Evolutionary conservation across 345 rosid genomes (phyloP).

Genomic region (Hypericum androsaemum): DNA sequence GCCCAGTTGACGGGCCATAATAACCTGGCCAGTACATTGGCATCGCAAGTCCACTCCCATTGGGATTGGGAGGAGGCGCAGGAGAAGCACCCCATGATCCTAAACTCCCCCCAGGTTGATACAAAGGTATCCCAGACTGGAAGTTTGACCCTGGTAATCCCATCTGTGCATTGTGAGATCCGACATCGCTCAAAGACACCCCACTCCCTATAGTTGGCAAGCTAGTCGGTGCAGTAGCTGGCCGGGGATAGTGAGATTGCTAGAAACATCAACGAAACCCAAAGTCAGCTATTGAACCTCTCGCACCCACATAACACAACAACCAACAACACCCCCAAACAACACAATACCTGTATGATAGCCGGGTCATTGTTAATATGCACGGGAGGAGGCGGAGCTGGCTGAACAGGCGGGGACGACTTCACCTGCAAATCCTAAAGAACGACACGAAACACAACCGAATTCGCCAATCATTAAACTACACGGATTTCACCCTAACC

Average conservation of each 20-base stretch:
- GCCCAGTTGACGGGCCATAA: conserved; percentile 71
- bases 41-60: conserved; percentile 53
- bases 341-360: conserved; percentile 63
- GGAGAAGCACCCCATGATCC: conserved; percentile 79
- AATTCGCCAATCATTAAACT: no score
- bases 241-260: conserved; percentile 86
- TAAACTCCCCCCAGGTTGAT: conserved; percentile 79
- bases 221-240: conserved; percentile 42
- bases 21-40: conserved; percentile 93
- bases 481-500: no score
- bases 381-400: conserved; percentile 28
- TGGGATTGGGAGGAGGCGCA: conserved; percentile 38
- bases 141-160: conserved; percentile 59
- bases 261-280: conserved; percentile 8
- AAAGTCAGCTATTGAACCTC: conserved; percentile 3
- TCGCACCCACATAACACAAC: conserved; percentile 3
- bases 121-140: conserved; percentile 63
- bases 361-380: conserved; percentile 75
- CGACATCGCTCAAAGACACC: conserved; percentile 35
- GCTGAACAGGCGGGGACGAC: conserved; percentile 74
- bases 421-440: conserved; percentile 86
- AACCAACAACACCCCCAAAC: neutral
- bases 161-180: conserved; percentile 44
- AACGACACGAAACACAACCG: neutral
- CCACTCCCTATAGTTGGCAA: conserved; percentile 51